Evolutionary conservation across 495 filamentous ascomycete species (phyloP).

Genomic region (Penicillium turbatum): DNA sequence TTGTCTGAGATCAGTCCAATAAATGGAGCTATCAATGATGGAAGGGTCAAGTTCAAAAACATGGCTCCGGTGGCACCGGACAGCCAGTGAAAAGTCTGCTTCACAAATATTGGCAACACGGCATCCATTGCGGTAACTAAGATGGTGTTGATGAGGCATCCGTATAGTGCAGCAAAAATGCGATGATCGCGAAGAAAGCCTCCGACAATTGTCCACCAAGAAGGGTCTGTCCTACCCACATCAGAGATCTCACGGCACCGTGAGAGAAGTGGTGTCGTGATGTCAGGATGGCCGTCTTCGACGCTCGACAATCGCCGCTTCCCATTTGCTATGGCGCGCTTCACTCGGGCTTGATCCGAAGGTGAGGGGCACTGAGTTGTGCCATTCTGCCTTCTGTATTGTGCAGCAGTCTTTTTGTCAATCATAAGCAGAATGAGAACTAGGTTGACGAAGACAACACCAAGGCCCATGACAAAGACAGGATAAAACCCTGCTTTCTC

Average conservation of each 20-base stretch:
- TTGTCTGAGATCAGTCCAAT: constrained; percentile 6
- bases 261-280: background rate
- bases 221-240: background rate
- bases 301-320: background rate
- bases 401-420: background rate
- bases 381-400: background rate
- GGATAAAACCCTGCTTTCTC: constrained; percentile 5
- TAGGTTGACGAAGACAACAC: background rate
- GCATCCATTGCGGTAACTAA: constrained; percentile 4
- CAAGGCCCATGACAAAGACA: constrained; percentile 5
- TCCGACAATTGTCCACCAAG: constrained; percentile 4
- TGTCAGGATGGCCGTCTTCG: background rate
- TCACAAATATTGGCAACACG: constrained; percentile 1
- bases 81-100: constrained; percentile 4
- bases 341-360: background rate
- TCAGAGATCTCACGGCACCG: background rate
- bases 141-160: constrained; percentile 2
- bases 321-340: background rate
- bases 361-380: no score
- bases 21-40: constrained; percentile 2
- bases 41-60: constrained; percentile 5
- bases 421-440: constrained; percentile 1
- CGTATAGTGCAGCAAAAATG: constrained; percentile 3
- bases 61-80: constrained; percentile 5
- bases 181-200: background rate